phyloP scores from a whole-genome alignment of 768 basidiomycete genomes.

The Trametes coccinea region DNA sequence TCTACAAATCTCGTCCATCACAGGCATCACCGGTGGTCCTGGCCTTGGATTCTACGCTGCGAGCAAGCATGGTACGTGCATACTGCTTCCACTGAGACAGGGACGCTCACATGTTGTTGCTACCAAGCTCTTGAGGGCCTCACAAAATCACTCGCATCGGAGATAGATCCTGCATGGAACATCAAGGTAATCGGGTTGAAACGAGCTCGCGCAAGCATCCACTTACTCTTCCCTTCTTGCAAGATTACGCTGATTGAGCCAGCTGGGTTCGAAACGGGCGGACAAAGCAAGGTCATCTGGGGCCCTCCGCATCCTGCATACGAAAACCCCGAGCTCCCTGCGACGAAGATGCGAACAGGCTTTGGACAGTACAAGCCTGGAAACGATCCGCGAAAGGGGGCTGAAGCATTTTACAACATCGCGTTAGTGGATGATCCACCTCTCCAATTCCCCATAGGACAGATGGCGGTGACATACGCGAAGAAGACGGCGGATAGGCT shows the following conservation, averaged over 20 bases:
- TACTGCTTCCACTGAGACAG: background rate
- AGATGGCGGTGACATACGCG: background rate
- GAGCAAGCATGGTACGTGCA: conserved; percentile 8
- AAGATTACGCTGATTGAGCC: conserved; percentile 19
- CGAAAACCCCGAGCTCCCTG: background rate
- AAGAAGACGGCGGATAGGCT: background rate
- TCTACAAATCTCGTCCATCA: conserved; percentile 12
- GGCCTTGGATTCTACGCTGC: conserved; percentile 9
- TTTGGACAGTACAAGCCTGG: background rate
- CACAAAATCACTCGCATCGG: conserved; percentile 2
- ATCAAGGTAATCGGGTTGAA: conserved; percentile 12
- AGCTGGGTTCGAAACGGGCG: conserved; percentile 11
- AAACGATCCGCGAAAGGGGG: background rate
- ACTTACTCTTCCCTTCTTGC: background rate
- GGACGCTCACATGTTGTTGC: background rate
- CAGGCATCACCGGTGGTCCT: background rate
- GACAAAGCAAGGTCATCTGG: background rate
- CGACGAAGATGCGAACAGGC: background rate
- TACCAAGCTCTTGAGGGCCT: conserved; percentile 13
- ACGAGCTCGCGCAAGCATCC: too few relatives aligned
- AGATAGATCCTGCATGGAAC: conserved; percentile 23
- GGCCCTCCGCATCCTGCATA: conserved; percentile 18
- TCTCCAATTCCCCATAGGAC: conserved; percentile 7
- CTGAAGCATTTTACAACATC: conserved; percentile 10
- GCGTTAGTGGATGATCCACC: conserved; percentile 3